Evolutionary conservation across 176 grass and related monocot genomes (phyloP), one percentile per base, ranked within the genome.

Genomic region (Eragrostis curvula): DNA sequence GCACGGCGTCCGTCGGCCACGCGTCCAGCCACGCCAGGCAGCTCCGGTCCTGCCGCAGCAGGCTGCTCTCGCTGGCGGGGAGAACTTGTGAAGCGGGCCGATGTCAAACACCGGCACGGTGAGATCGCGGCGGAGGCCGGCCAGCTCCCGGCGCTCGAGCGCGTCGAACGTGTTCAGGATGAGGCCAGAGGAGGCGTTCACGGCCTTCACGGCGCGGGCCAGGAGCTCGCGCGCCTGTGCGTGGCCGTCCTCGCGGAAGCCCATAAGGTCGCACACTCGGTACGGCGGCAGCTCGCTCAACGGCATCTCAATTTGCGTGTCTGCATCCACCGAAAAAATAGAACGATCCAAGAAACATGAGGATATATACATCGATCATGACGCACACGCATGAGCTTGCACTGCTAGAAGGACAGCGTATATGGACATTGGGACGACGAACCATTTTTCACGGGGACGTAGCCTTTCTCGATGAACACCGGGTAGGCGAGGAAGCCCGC

Each of bases 361-460:
- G n/a, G n/a, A n/a, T n/a, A n/a, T n/a, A n/a, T n/a, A n/a, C n/a
- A n/a, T n/a, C n/a, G n/a, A n/a, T n/a, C n/a, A n/a, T n/a, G n/a
- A n/a, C n/a, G n/a, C n/a, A n/a, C n/a, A n/a, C n/a, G n/a, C n/a
- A n/a, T n/a, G n/a, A n/a, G n/a, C n/a, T n/a, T n/a, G n/a, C n/a
- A n/a, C n/a, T n/a, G n/a, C n/a, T n/a, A n/a, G n/a, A n/a, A n/a
- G n/a, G n/a, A n/a, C n/a, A n/a, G n/a, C n/a, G n/a, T n/a, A n/a
- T n/a, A n/a, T n/a, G n/a, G n/a, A n/a, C n/a, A n/a, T n/a, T n/a
- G n/a, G n/a, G n/a, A 55, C 8, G 32, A 36, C 32, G 52, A n/a
- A 56, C 52, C 52, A 21, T 56, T 56, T 86, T 74, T 68, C 15
- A 83, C 53, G 2, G 88, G 88, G 25, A 90, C 73, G 74, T 90